These are phyloP conservation scores for Candolleomyces eurysporus DNA, from an alignment of 768 basidiomycete species.

Conservation along the genomic window DNA sequence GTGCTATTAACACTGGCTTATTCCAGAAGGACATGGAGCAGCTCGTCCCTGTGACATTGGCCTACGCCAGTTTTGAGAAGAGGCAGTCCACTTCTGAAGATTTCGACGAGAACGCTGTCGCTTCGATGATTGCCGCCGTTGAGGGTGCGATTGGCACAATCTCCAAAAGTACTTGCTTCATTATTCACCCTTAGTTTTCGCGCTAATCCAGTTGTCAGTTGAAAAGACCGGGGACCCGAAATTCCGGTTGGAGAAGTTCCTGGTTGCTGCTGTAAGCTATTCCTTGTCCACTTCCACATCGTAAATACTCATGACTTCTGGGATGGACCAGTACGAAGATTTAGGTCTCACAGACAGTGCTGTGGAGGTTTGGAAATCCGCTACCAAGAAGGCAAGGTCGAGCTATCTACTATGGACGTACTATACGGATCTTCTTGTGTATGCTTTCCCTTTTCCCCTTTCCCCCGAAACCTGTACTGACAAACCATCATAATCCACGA, in stretches of 20 bases:
- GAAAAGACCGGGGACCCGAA: slow-evolving; percentile 70
- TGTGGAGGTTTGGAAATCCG: slow-evolving; percentile 60
- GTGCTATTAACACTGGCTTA: slow-evolving; percentile 53
- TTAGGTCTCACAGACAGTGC: slow-evolving; percentile 52
- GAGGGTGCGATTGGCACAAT: slow-evolving; percentile 65
- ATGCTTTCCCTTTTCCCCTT: slow-evolving; percentile 22
- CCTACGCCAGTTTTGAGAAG: slow-evolving; percentile 64
- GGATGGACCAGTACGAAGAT: slow-evolving; percentile 41
- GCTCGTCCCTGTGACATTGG: slow-evolving; percentile 59
- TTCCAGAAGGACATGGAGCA: slow-evolving; percentile 63
- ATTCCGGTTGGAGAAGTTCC: slow-evolving; percentile 79
- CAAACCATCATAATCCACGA: slow-evolving; percentile 3
- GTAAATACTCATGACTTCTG: background rate
- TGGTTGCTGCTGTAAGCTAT: slow-evolving; percentile 65
- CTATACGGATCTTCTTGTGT: slow-evolving; percentile 77
- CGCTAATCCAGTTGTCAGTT: slow-evolving; percentile 31
- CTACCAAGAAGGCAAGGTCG: slow-evolving; percentile 64
- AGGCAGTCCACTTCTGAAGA: slow-evolving; percentile 46
- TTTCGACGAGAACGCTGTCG: slow-evolving; percentile 48
- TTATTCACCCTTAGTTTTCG: no score
- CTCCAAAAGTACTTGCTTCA: slow-evolving; percentile 44
- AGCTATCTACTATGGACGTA: slow-evolving; percentile 75
- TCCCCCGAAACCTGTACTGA: background rate
- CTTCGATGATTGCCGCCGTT: slow-evolving; percentile 53
- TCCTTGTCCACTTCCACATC: background rate